Base-by-base conservation (phyloP, 345 rosid species). In the Chamaenerion angustifolium region DNA sequence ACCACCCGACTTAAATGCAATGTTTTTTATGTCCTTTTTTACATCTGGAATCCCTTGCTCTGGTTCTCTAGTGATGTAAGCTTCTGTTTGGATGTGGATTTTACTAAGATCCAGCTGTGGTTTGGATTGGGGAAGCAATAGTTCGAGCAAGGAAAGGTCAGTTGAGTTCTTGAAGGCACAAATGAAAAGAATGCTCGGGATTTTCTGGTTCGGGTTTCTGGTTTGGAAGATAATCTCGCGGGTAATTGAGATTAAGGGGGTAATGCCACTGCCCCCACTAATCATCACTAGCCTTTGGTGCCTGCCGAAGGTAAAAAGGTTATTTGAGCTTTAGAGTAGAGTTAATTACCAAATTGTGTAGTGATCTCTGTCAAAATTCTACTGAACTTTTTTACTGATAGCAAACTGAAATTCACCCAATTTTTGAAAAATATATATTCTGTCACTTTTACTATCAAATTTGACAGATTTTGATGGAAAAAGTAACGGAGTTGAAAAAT, bases 201-300 rank as follows among this genome's bases (percentile, higher is more conserved):
- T 17, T 27, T 46, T 56, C 15, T 7, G 14, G 11, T 12, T 55
- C 31, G 31, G 44, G n/a, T 61, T 54, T 53, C 42, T 37, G 42
- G 42, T 31, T 31, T 31, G 37, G 37, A 31, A 52, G 43, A 74
- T 56, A 52, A 70, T 53, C 12, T 71, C 76, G 16, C 76, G 46
- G 11, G 62, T 56, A 41, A 90, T 47, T 11, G 98, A 83, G 47
- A 86, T 76, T 64, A 81, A 83, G 4, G 98, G 94, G 16, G 94
- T 76, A 5, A 90, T 79, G 5, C 94, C 96, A 55, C 94, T 90
- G 42, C 96, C 95, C 68, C 95, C 98, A 21, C 94, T 70, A 55
- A 86, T 74, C 92, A 86, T 74, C 49, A 86, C 83, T 17, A 86
- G 69, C 37, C 55, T 63, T 12, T 77, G 87, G 40, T 85, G 81